These are phyloP conservation scores for Scedosporium minutisporum DNA, from an alignment of 2,329 filamentous ascomycete genomes.

Conservation along the genomic window DNA sequence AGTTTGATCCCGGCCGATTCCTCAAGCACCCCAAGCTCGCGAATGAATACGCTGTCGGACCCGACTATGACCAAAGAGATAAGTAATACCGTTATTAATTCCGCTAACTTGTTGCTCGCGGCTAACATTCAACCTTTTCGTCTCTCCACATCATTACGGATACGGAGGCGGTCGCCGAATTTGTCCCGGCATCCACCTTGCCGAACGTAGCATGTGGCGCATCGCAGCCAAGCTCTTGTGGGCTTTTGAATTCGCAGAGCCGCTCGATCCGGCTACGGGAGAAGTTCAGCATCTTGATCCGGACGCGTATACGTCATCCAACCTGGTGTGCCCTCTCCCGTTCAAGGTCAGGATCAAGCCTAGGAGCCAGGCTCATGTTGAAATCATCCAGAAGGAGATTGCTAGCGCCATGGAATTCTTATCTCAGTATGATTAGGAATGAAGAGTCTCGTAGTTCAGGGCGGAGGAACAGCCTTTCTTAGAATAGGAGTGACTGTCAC, in stretches of 20 bases:
- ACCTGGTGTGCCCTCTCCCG: neutral
- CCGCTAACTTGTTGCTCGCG: neutral
- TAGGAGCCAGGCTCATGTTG: neutral
- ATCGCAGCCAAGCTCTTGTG: slow-evolving; percentile 31
- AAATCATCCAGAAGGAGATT: neutral
- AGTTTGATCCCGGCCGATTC: neutral
- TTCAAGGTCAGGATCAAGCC: neutral
- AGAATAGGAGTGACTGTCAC: neutral
- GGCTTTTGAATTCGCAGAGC: neutral
- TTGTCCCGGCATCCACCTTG: slow-evolving; percentile 33
- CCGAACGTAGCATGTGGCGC: slow-evolving; percentile 31
- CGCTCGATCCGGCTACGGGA: neutral
- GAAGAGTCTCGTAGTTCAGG: too few relatives aligned
- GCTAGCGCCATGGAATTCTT: neutral
- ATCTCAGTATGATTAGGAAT: neutral
- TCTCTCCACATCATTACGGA: slow-evolving; percentile 14
- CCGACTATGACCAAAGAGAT: neutral
- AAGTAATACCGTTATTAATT: neutral
- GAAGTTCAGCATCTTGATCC: neutral
- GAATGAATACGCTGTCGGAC: neutral
- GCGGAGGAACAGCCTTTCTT: neutral
- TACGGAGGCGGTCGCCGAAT: slow-evolving; percentile 25
- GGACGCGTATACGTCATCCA: neutral
- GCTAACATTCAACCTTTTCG: neutral
- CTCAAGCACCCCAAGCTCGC: neutral